A percentile compares a stretch with the other conserved stretches of the same genome.
phyloP scores from a whole-genome alignment of 371 early-diverging fungal genomes.

The Smittium culicis region DNA sequence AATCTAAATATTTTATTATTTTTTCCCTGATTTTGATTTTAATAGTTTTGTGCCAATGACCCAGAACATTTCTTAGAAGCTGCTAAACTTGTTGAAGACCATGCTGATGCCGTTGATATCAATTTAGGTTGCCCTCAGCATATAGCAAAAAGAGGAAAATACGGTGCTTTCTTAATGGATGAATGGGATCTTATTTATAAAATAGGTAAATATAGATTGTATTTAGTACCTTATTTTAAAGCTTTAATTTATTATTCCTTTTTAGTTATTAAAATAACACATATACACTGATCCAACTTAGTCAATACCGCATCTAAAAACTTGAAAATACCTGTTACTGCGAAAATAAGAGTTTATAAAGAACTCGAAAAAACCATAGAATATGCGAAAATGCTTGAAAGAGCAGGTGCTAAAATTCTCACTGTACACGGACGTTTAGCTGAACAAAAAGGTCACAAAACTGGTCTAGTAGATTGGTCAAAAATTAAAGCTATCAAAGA shows the following conservation, averaged over 20 bases:
- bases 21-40: neutral
- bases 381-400: conserved; percentile 95
- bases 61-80: conserved; percentile 73
- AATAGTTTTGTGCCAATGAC: conserved; percentile 98
- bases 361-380: conserved; percentile 81
- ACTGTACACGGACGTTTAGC: conserved; percentile 94
- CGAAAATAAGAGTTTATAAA: conserved; percentile 92
- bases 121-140: conserved; percentile 98
- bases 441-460: conserved; percentile 92
- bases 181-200: conserved; percentile 81
- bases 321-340: conserved; percentile 89
- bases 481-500: conserved; percentile 88
- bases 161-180: conserved; percentile 93
- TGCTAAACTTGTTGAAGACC: conserved; percentile 64
- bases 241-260: conserved; percentile 14
- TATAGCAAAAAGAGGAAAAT: conserved; percentile 88
- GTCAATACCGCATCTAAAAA: conserved; percentile 54
- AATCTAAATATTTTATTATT: no score
- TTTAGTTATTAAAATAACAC: conserved; percentile 33
- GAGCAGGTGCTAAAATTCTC: conserved; percentile 82
- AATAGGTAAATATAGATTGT: conserved; percentile 36
- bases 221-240: neutral
- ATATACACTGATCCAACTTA: neutral
- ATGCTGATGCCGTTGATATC: conserved; percentile 93
- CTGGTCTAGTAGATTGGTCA: conserved; percentile 96